Base-by-base conservation (phyloP, 371 early-diverging fungal genomes). In the Batkoa obscura region DNA sequence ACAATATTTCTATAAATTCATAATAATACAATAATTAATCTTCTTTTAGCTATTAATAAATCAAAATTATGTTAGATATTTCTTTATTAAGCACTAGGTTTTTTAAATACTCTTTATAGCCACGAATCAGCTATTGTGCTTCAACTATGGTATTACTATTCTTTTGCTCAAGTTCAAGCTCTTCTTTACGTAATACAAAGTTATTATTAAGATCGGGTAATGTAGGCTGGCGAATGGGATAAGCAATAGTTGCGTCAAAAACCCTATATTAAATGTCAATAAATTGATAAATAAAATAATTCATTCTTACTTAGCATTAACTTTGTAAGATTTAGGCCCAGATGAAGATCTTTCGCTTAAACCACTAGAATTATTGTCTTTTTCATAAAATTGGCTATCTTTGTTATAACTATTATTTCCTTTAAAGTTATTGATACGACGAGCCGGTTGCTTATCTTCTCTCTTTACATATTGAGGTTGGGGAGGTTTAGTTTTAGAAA, bases 171-270 rank as follows among this genome's bases (percentile, higher is more conserved):
- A n/a, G n/a, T n/a, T n/a, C n/a, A n/a, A n/a, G n/a, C n/a, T n/a
- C n/a, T n/a, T n/a, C n/a, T n/a, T n/a, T 53, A 39, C 63, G 63
- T 10, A 38, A 55, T n/a, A 57, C 49, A 53, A 62, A 62, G 45
- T 62, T 62, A 23, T 62, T 60, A 41, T 56, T 31, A 38, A 72
- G 72, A 43, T 75, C 76, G 30, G 79, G 79, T n/a, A 77, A 75
- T 31, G 69, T 64, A 49, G 79, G 79, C 56, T 76, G 77, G 50
- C 79, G 73, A 59, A 76, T 69, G 33, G 79, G 79, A 10, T 53
- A 32, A 4, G 39, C 10, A 3, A 39, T 30, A 23, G n/a, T 2
- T 5, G 8, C 15, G 39, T 53, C 53, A 30, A 12, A 13, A 36
- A 39, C 35, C 53, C 53, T 53, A 8, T 5, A 6, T 15, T 38